Evolutionary conservation across 1,284 basidiomycete species (phyloP).

Genomic region (Sutorius eximius): DNA sequence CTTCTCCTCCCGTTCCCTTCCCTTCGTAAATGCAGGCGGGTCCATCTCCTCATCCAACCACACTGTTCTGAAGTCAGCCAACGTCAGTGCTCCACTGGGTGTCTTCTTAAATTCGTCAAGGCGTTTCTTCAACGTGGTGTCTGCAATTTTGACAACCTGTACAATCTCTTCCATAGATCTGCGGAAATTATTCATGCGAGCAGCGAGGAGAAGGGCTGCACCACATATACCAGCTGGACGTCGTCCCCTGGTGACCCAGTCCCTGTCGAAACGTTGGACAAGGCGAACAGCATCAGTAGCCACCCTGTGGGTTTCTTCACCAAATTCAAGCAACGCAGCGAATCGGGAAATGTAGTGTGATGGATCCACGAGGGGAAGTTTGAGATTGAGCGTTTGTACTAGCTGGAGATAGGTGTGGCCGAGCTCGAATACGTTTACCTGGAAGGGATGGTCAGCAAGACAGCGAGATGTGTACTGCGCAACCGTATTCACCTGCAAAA

Average conservation of each 20-base stretch:
- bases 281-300: slow-evolving; percentile 93
- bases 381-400: slow-evolving; percentile 86
- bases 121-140: slow-evolving; percentile 90
- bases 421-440: slow-evolving; percentile 98
- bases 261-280: slow-evolving; percentile 91
- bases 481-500: slow-evolving; percentile 68
- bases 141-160: slow-evolving; percentile 97
- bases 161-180: slow-evolving; percentile 94
- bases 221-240: slow-evolving; percentile 97
- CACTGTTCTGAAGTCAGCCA: slow-evolving; percentile 89
- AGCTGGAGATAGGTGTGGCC: slow-evolving; percentile 96
- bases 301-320: slow-evolving; percentile 89
- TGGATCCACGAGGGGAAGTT: slow-evolving; percentile 90
- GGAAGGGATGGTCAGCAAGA: slow-evolving; percentile 3
- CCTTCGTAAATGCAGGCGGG: slow-evolving; percentile 84
- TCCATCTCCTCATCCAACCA: slow-evolving; percentile 92
- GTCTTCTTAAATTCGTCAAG: slow-evolving; percentile 96
- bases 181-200: slow-evolving; percentile 97
- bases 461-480: background rate
- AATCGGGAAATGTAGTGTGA: slow-evolving; percentile 98
- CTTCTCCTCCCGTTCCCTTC: slow-evolving; percentile 67
- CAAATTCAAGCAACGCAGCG: slow-evolving; percentile 95
- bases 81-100: slow-evolving; percentile 80
- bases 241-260: slow-evolving; percentile 97
- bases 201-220: slow-evolving; percentile 91